Base-by-base conservation (phyloP, 768 basidiomycete genomes). In the Auricularia cornea region DNA sequence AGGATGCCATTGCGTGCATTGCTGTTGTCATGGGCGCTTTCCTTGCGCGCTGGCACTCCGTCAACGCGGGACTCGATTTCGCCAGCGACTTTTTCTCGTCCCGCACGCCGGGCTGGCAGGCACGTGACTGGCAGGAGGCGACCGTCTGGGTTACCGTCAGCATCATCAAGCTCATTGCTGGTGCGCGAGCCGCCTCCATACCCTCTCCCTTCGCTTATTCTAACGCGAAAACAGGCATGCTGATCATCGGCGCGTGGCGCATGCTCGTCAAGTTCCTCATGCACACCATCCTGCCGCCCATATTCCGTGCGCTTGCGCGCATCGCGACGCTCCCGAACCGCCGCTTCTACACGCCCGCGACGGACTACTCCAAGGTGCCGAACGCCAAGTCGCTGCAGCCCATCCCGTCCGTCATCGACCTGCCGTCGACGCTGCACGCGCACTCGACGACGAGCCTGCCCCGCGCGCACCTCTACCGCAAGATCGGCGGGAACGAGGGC, bases 1-100 rank as follows among this genome's bases (percentile, higher is more conserved):
- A 97, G 71, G 96, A 98, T 70, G 92, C 95, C 3, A 95, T 98
- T 60, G 94, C 96, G 0, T 89, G 94, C 66, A 76, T 90, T n/a
- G 87, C 90, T 29, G 94, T 94, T 48, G 80, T 91, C 20, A 78
- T 89, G 38, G 96, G 96, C n/a, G 77, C 80, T 23, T 76, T 83
- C 28, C 71, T 94, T 0, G 85, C 84, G 0, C 79, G 83, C 52
- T 97, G 94, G 94, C 75, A 76, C 59, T 78, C 73, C 31, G 79
- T 66, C 1, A 63, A 64, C 35, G 56, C 40, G 30, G 66, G 67
- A 20, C 61, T 61, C 33, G 44, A 63, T n/a, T 48, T 62, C 20
- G 51, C 63, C 32, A 54, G 59, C n/a, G 61, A 64, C 18, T 66
- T 65, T 60, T 52, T 63, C 62, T 41, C 29, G 1, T 32, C 33